Evolutionary conservation across 2,329 filamentous ascomycete genomes (phyloP).

Genomic region (Aspergillus intermedius): DNA sequence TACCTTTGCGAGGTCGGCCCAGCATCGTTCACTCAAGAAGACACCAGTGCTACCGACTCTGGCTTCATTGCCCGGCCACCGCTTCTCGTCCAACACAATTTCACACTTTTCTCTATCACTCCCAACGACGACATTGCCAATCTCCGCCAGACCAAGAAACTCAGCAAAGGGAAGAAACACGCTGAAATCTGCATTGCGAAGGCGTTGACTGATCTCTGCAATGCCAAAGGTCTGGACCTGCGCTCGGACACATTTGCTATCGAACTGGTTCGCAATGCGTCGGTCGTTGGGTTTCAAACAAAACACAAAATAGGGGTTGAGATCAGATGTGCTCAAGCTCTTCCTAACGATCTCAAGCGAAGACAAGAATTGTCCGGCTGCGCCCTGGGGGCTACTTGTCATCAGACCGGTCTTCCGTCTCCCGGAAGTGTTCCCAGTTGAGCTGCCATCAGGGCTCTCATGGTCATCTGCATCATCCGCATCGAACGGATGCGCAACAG

Average conservation of each 20-base stretch:
- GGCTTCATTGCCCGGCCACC: constrained; percentile 89
- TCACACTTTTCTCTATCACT: constrained; percentile 90
- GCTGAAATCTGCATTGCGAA: constrained; percentile 91
- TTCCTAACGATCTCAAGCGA: constrained; percentile 87
- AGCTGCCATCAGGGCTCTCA: constrained; percentile 27
- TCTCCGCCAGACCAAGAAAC: constrained; percentile 81
- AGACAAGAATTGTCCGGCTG: constrained; percentile 83
- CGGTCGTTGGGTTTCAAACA: constrained; percentile 96
- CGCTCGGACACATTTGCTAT: constrained; percentile 93
- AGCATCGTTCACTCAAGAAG: constrained; percentile 92
- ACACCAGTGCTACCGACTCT: constrained; percentile 85
- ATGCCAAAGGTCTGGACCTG: constrained; percentile 95
- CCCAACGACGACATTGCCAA: constrained; percentile 78
- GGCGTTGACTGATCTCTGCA: constrained; percentile 88
- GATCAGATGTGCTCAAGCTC: constrained; percentile 71
- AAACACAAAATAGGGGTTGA: constrained; percentile 94
- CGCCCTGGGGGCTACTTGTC: constrained; percentile 60
- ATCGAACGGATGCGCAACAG: constrained; percentile 37
- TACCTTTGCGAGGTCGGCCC: constrained; percentile 80
- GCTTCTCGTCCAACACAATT: constrained; percentile 81
- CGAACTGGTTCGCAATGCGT: constrained; percentile 95
- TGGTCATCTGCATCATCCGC: constrained; percentile 36
- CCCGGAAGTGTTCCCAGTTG: constrained; percentile 17
- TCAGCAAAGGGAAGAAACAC: constrained; percentile 93
- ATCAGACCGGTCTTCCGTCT: constrained; percentile 36